Evolutionary conservation across 208 protist genomes (phyloP), one percentile per base, ranked within the genome.

Genomic region (Polymyxa betae): DNA sequence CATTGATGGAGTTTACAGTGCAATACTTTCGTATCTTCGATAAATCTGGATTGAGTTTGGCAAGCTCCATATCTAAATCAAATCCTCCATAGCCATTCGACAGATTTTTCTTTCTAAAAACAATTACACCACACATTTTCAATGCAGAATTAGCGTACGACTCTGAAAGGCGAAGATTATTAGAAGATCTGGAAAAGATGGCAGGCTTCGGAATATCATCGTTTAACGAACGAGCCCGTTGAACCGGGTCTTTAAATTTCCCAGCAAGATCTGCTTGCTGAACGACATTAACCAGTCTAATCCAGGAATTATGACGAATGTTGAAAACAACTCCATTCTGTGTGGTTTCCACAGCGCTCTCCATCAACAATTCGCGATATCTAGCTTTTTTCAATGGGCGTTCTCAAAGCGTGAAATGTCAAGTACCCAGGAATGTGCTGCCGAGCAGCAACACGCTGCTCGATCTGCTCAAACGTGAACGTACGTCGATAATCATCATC

Each of bases 331-430:
- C 5, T 20, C 72, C 72, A 5, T 82, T n/a, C 5, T 5, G 12
- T 20, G 72, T 82, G 5, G 5, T 82, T 45, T 82, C 72, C 5
- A 82, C n/a, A 43, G 72, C 72, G 72, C 72, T 45, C n/a, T 82
- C 72, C 72, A 82, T 82, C 72, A 82, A 43, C 72, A 82, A 16
- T n/a, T 82, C 16, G 35, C 72, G n/a, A 60, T 60, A 60, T 60
- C 49, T 60, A 60, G 5, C 49, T 29, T 29, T 60, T 24, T 60
- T 60, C 12, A 60, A 60, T 29, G 24, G 12, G 24, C 49, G 49
- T 29, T 24, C 49, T 29, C 49, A 60, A 60, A 24, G 24, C 12
- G 12, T 24, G 49, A 5, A 24, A 60, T 5, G 49, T 29, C 12
- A 60, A 60, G 5, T 82, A 82, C 72, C 16, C 72, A 20, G 72